A percentile compares a stretch with the other conserved stretches of the same genome.
These are phyloP conservation scores for Anethum foeniculum DNA, from an alignment of 140 eudicot genomes.

Conservation along the genomic window DNA sequence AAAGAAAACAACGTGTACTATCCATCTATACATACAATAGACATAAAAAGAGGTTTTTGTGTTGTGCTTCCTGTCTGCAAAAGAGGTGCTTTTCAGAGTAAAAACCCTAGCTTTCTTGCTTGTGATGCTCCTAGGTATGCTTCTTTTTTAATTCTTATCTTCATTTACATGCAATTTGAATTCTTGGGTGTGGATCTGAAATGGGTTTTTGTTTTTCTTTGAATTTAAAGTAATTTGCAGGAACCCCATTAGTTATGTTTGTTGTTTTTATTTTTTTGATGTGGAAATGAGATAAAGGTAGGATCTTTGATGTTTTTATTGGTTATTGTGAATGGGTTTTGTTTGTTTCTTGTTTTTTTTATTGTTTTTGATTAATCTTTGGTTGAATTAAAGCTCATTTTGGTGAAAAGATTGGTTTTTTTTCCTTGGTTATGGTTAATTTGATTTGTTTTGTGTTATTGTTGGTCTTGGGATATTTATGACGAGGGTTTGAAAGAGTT, in stretches of 20 bases:
- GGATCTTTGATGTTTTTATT: neutral
- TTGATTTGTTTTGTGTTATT: neutral
- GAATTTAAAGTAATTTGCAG: neutral
- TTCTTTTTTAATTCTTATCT: neutral
- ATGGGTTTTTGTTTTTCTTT: neutral
- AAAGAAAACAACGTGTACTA: neutral
- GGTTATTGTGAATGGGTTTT: neutral
- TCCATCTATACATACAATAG: neutral
- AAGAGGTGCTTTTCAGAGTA: constrained; percentile 10
- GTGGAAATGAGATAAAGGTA: constrained; percentile 1
- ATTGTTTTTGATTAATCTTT: neutral
- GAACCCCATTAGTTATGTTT: neutral
- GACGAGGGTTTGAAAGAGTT: neutral
- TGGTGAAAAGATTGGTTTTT: neutral
- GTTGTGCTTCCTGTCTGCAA: constrained; percentile 9
- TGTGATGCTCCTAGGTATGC: constrained; percentile 2
- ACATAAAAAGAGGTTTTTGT: constrained; percentile 6
- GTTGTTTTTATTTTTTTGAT: neutral
- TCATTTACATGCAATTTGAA: constrained; percentile 5
- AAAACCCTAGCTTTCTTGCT: constrained; percentile 10
- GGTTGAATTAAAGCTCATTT: neutral
- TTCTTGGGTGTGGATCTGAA: constrained; percentile 2
- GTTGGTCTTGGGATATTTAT: neutral
- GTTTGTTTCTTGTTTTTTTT: neutral
- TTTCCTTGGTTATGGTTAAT: neutral